A percentile compares a stretch with the other conserved stretches of the same genome.
phyloP scores from a whole-genome alignment of 1,284 basidiomycete genomes.

The Hemileia vastatrix region DNA sequence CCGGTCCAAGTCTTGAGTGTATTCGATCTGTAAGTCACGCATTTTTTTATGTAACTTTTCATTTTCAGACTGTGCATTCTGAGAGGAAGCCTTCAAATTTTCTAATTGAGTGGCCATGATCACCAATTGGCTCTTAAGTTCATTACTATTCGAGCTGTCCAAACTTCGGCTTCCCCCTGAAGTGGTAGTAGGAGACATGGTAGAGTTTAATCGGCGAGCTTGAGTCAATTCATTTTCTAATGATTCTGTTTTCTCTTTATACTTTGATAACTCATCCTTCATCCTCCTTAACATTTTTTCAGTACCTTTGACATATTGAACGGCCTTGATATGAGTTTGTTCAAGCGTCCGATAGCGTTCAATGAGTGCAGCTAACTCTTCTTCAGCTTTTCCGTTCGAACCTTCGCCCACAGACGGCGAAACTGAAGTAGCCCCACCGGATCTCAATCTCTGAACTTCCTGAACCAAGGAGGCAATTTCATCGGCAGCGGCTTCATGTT shows the following conservation, averaged over 20 bases:
- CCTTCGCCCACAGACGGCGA: slow-evolving; percentile 11
- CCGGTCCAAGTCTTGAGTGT: neutral
- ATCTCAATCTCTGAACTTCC: slow-evolving; percentile 50
- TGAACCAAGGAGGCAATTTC: slow-evolving; percentile 56
- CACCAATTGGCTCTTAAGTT: slow-evolving; percentile 1
- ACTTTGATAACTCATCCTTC: slow-evolving; percentile 53
- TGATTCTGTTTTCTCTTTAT: slow-evolving; percentile 3
- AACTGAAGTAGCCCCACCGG: slow-evolving; percentile 16
- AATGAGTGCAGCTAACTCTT: slow-evolving; percentile 33
- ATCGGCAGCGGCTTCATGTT: slow-evolving; percentile 20
- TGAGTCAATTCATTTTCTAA: slow-evolving; percentile 7
- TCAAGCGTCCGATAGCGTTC: slow-evolving; percentile 34
- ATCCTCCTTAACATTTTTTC: slow-evolving; percentile 98
- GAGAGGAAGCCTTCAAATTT: neutral
- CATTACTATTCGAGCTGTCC: slow-evolving; percentile 46
- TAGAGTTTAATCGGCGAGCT: neutral
- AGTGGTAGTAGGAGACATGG: neutral
- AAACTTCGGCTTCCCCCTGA: too few species aligned
- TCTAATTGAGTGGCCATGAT: slow-evolving; percentile 7
- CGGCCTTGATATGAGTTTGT: slow-evolving; percentile 38
- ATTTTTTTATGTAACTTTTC: slow-evolving; percentile 10
- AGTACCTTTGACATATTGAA: slow-evolving; percentile 55
- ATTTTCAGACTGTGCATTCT: slow-evolving; percentile 2
- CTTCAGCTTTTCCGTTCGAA: slow-evolving; percentile 34
- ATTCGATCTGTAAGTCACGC: slow-evolving; percentile 5